Evolutionary conservation across 352 stramenopile species (phyloP).

Genomic region (Globisporangium uncinulatum): DNA sequence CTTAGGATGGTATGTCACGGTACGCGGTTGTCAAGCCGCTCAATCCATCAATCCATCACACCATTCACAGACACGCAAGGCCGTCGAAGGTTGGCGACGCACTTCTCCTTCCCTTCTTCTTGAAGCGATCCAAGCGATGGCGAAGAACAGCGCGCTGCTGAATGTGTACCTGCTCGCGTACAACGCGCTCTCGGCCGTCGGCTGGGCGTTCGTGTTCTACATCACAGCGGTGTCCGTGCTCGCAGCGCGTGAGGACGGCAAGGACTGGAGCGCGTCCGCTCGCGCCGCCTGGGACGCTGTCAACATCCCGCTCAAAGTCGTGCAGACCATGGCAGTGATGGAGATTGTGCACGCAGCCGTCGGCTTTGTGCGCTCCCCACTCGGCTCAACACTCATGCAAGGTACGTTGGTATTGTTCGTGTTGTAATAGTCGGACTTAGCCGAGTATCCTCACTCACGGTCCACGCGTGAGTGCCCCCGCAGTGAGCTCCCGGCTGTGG

Average conservation of each 20-base stretch:
- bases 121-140: conserved; percentile 32
- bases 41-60: no score
- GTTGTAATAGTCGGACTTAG: background rate
- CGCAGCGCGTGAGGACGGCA: conserved; percentile 29
- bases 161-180: conserved; percentile 73
- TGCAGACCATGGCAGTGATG: conserved; percentile 93
- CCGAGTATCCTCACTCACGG: background rate
- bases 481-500: conserved; percentile 88
- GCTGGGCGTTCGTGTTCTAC: conserved; percentile 73
- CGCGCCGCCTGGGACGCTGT: conserved; percentile 52
- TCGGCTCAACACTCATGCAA: conserved; percentile 92
- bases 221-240: conserved; percentile 51
- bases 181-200: conserved; percentile 58
- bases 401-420: conserved; percentile 18
- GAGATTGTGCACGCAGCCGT: conserved; percentile 96
- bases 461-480: background rate
- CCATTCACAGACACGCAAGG: no score
- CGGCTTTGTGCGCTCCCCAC: conserved; percentile 93
- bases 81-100: no score
- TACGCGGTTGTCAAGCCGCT: no score
- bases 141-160: conserved; percentile 52
- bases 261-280: conserved; percentile 46
- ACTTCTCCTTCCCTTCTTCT: background rate
- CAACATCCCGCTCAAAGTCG: conserved; percentile 56
- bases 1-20: no score